Base-by-base conservation (phyloP, 2,329 filamentous ascomycete species). In the Fusarium coicis region DNA sequence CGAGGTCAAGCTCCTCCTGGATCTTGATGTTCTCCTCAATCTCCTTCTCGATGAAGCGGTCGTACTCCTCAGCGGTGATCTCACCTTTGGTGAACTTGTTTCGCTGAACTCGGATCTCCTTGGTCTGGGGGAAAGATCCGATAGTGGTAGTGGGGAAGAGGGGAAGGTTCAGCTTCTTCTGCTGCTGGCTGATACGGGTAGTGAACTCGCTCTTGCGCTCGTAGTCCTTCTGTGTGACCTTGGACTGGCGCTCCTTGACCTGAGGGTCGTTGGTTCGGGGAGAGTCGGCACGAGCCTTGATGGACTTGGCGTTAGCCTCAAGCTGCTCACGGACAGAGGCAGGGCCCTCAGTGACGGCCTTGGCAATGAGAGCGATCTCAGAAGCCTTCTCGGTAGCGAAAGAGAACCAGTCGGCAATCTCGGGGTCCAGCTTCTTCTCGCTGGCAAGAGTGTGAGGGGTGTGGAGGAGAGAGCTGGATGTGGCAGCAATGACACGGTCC, bases 81-180 rank as follows among this genome's bases (percentile, higher is more conserved):
- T 98, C 95, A 82, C 93, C 93, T 92, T 99, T 99, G 89, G 95
- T 97, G 89, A 98, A 94, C 90, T 96, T 97, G 91, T 96, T 97
- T 82, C 96, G 93, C 87, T 95, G 92, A 80, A 97, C 87, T 87
- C 96, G 95, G 87, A 99, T 99, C 85, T 98, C 94, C 90, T 96
- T 95, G 84, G 96, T 99, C 90, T 99, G 96, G 78, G 96, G 96
- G 93, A 99, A 99, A 65, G 96, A 98, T 78, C 96, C 96, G 78
- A 99, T 99, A 83, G 96, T 99, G 84, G 96, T 99, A 82, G 96
- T 99, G 75, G 96, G 96, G 93, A 99, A 99, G 76, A 96, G 89
- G 78, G 96, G 96, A 70, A 99, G 93, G 82, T 93, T 95, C 82
- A 99, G 93, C 86, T 94, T 92, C 86, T 93, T 91, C 88, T 96